A percentile compares a stretch with the other conserved stretches of the same genome.
Conservation (phyloP, 352 stramenopile genomes). For the Phytophthora pistaciae region DNA sequence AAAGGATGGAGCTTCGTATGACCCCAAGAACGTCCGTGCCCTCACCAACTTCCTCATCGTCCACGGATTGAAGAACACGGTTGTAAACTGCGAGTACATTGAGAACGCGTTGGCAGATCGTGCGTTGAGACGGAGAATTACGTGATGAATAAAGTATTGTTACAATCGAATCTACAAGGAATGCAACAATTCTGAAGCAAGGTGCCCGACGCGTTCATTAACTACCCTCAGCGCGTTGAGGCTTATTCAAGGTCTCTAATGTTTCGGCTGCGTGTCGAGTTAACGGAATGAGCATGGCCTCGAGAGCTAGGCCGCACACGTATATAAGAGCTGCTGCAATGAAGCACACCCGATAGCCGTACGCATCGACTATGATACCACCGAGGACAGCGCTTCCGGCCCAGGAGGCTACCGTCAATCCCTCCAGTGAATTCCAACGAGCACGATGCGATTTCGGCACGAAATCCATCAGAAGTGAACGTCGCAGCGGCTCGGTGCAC, state of each 20-base stretch:
- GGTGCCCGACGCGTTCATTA: not conserved
- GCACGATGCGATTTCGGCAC: slow-evolving; percentile 66
- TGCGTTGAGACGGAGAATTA: slow-evolving; percentile 13
- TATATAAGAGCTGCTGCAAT: slow-evolving; percentile 60
- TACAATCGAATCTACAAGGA: not conserved
- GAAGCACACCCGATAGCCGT: slow-evolving; percentile 79
- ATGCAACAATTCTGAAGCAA: not conserved
- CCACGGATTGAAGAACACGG: slow-evolving; percentile 24
- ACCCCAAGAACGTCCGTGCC: slow-evolving; percentile 11
- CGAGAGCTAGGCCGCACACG: slow-evolving; percentile 49
- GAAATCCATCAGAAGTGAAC: slow-evolving; percentile 83
- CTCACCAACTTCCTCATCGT: slow-evolving; percentile 35
- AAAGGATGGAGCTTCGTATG: slow-evolving; percentile 9
- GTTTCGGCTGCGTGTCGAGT: slow-evolving; percentile 46
- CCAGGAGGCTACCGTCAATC: slow-evolving; percentile 69
- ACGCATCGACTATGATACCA: slow-evolving; percentile 58
- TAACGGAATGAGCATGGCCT: slow-evolving; percentile 67
- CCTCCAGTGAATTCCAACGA: slow-evolving; percentile 78
- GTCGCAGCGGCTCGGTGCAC: slow-evolving; percentile 68
- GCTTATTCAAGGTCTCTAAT: slow-evolving; percentile 5
- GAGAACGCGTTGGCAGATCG: slow-evolving; percentile 30
- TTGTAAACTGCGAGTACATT: slow-evolving; percentile 30
- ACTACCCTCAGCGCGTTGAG: not conserved
- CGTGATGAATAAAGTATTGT: not conserved
- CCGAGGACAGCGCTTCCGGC: slow-evolving; percentile 75